Evolutionary conservation across 2,329 filamentous ascomycete species (phyloP), one percentile per base, ranked within the genome.

Genomic region (Rasamsonia emersonii): DNA sequence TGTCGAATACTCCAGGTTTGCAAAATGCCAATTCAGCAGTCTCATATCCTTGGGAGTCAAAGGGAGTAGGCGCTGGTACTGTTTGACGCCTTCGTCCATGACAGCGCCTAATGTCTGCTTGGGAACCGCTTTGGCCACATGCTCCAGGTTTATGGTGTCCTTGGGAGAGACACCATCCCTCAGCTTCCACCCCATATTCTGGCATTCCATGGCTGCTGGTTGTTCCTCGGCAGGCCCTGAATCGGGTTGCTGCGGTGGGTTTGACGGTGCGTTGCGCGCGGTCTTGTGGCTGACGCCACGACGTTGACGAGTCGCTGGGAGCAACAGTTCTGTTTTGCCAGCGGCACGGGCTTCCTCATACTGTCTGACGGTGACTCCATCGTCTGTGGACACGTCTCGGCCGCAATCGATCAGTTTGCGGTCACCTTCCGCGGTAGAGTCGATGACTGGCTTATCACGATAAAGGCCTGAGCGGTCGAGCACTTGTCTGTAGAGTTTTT

Each of bases 1-100:
- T 56, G 96, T 98, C 41, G 89, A 93, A 53, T 98, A 98, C 58
- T 98, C 91, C 9, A 98, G 71, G 52, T 98, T 98, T 43, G 93
- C 93, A 56, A 95, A 82, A 58, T 98, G 93, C 91, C 91, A 98
- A 51, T 95, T 98, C 50, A 96, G 72, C 10, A 98, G 68, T 27
- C 91, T 77, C 58, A 93, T 79, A 50, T 98, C 91, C 51, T 86
- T 83, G 1, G 88, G 75, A 9, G 78, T 84, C 32, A 98, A 64
- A 37, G 93, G 80, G 17, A 96, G 71, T 29, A 98, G 73, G 18
- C 73, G 69, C 49, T 83, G 80, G 54, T 94, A 98, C 55, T 96
- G 88, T 11, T 72, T 72, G 38, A 98, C 79, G n/a, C 86, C 85
- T 43, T 86, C 79, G 49, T 98, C 86, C 65, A 96, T 82, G 2